A percentile compares a stretch with the other conserved stretches of the same genome.
phyloP scores from a whole-genome alignment of 495 filamentous ascomycete species.

The Neurospora sp. region DNA sequence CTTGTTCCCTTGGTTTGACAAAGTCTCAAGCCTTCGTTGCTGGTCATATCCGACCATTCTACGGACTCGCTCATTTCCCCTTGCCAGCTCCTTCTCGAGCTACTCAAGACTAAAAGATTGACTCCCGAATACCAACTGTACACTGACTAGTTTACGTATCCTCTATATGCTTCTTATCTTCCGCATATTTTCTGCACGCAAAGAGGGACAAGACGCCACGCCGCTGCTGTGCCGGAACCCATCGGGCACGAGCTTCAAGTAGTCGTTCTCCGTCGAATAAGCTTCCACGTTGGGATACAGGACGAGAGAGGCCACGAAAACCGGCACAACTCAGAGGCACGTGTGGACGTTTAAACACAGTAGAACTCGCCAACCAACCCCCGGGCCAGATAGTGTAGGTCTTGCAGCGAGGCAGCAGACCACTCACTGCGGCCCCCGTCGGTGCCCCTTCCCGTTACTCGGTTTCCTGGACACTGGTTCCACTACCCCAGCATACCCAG shows the following conservation, averaged over 20 bases:
- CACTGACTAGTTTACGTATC: not conserved
- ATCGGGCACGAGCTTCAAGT: not conserved
- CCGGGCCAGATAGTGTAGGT: not conserved
- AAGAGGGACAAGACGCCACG: not conserved
- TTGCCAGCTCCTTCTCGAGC: not conserved
- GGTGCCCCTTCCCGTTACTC: constrained; percentile 13
- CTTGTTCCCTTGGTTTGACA: not conserved
- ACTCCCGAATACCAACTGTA: not conserved
- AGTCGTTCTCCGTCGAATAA: not conserved
- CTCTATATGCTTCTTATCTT: not conserved
- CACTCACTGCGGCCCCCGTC: not conserved
- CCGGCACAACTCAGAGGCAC: not conserved
- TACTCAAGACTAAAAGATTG: not conserved
- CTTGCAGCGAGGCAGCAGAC: constrained; percentile 4
- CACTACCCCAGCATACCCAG: constrained; percentile 5
- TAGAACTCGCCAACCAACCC: not conserved
- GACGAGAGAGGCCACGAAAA: not conserved
- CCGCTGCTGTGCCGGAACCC: not conserved
- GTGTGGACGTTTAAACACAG: not conserved
- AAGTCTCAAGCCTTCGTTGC: not conserved
- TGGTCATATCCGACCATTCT: not conserved
- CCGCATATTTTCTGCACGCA: not conserved
- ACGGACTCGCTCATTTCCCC: not conserved
- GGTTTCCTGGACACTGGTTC: constrained; percentile 9
- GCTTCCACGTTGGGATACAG: not conserved